phyloP scores from a whole-genome alignment of 1,139 yeast species.

The Saccharomyces hybrid region DNA sequence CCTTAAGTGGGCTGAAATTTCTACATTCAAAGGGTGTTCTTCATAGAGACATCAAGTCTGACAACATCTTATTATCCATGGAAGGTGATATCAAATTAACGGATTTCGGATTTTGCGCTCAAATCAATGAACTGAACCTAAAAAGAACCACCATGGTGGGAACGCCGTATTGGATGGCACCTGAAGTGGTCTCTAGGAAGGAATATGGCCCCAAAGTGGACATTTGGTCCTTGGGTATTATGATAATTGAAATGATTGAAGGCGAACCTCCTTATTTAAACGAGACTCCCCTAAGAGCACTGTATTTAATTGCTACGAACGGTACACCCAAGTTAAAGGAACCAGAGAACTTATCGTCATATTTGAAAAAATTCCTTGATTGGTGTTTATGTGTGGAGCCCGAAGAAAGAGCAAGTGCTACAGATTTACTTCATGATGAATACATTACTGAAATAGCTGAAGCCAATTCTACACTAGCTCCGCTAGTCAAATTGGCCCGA shows the following conservation, averaged over 20 bases:
- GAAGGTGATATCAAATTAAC: conserved; percentile 87
- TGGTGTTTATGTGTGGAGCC: conserved; percentile 78
- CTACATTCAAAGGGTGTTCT: conserved; percentile 90
- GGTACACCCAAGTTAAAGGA: conserved; percentile 88
- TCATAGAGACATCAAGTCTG: conserved; percentile 94
- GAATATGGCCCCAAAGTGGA: conserved; percentile 94
- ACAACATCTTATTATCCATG: conserved; percentile 74
- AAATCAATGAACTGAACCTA: conserved; percentile 44
- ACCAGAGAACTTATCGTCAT: conserved; percentile 64
- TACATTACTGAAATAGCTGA: conserved; percentile 60
- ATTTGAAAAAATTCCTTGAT: conserved; percentile 57
- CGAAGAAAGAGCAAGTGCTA: conserved; percentile 71
- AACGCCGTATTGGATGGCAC: too few species aligned
- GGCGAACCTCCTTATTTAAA: conserved; percentile 97
- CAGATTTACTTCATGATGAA: conserved; percentile 58
- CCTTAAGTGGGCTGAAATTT: conserved; percentile 76
- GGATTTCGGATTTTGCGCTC: conserved; percentile 83
- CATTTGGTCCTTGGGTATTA: conserved; percentile 91
- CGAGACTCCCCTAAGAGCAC: conserved; percentile 79
- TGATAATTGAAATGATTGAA: conserved; percentile 95
- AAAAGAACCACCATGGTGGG: too few species aligned
- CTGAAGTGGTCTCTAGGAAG: conserved; percentile 43
- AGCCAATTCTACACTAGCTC: conserved; percentile 63
- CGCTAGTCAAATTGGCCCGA: conserved; percentile 76
- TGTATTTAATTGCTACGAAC: conserved; percentile 82